phyloP scores from a whole-genome alignment of 768 basidiomycete genomes.

The Tricholoma flavovirens region DNA sequence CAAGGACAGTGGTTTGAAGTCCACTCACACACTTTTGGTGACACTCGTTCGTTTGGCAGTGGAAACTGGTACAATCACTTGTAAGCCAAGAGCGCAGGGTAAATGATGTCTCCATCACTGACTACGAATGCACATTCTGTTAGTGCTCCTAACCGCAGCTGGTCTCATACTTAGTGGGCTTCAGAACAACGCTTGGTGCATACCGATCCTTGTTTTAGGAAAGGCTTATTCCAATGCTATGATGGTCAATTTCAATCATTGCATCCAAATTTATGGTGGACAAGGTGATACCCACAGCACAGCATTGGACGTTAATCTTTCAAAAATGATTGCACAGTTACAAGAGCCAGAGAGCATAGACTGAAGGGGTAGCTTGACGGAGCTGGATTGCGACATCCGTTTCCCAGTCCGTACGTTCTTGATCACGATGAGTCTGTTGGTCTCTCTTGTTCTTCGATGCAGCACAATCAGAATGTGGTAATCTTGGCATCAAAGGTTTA shows the following conservation, averaged over 20 bases:
- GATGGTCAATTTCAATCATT: conserved; percentile 1
- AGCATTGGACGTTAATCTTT: too few relatives aligned
- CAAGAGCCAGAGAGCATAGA: too few relatives aligned
- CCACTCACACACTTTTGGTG: background rate
- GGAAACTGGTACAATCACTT: background rate
- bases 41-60: background rate
- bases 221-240: background rate
- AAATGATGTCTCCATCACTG: background rate
- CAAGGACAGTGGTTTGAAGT: background rate
- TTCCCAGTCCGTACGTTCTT: too few relatives aligned
- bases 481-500: too few relatives aligned
- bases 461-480: too few relatives aligned
- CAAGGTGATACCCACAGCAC: background rate
- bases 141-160: background rate
- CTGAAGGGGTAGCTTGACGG: too few relatives aligned
- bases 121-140: too few relatives aligned
- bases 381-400: too few relatives aligned
- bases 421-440: too few relatives aligned
- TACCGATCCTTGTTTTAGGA: background rate
- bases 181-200: background rate
- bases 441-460: too few relatives aligned
- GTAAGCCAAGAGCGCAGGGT: background rate
- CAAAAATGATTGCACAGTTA: too few relatives aligned
- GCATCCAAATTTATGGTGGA: too few relatives aligned
- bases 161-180: background rate